A percentile compares a stretch with the other conserved stretches of the same genome.
phyloP scores from a whole-genome alignment of 2,329 filamentous ascomycete species.

The Purpureocillium takamizusanense region DNA sequence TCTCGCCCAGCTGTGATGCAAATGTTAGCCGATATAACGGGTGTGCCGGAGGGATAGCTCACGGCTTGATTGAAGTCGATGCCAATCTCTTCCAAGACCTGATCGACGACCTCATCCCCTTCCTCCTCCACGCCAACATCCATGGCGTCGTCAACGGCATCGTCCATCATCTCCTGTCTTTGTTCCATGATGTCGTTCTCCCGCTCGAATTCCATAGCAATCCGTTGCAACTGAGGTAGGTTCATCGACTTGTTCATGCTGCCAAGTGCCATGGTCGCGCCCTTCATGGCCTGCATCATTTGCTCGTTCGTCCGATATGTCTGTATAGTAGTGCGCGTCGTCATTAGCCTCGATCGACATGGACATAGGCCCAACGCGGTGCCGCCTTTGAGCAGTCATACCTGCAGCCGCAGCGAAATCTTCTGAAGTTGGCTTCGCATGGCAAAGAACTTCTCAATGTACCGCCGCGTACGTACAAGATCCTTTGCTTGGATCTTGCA shows the following conservation, averaged over 20 bases:
- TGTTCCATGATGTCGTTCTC: constrained; percentile 99
- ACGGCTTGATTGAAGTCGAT: constrained; percentile 86
- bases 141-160: constrained; percentile 94
- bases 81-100: constrained; percentile 93
- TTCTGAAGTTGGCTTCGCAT: constrained; percentile 97
- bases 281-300: constrained; percentile 99
- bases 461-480: constrained; percentile 82
- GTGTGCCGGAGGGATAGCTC: constrained; percentile 25
- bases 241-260: constrained; percentile 99
- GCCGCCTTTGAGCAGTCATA: constrained; percentile 24
- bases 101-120: constrained; percentile 92
- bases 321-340: constrained; percentile 31
- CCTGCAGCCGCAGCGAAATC: constrained; percentile 89
- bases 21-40: background rate
- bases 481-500: constrained; percentile 98
- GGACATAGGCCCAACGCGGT: background rate
- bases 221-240: constrained; percentile 84
- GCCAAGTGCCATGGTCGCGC: constrained; percentile 81
- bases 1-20: constrained; percentile 69
- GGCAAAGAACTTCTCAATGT: constrained; percentile 96
- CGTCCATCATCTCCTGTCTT: constrained; percentile 99
- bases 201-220: constrained; percentile 97
- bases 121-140: constrained; percentile 87
- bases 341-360: constrained; percentile 7
- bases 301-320: constrained; percentile 97